Base-by-base conservation (phyloP, 495 filamentous ascomycete species). In the Penicillium robsamsonii region DNA sequence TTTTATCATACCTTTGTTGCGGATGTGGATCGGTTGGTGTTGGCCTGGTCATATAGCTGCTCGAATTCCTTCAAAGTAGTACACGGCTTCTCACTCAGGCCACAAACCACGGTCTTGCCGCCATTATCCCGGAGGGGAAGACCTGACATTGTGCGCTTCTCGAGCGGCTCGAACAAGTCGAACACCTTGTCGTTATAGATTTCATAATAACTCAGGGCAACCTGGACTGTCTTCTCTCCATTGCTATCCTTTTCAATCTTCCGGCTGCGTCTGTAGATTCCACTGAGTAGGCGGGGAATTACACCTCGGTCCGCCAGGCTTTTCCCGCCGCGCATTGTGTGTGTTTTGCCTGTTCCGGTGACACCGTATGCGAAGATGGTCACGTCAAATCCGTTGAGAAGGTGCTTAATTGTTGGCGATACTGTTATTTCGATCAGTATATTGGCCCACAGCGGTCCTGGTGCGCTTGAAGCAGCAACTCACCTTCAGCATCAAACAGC, bases 121-220 rank as follows among this genome's bases (percentile, higher is more conserved):
- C 91, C 90, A 60, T 91, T 88, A 59, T 97, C 91, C n/a, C 94
- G 83, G 2, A 98, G 81, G 4, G 90, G 90, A 35, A 98, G 75
- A 0, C 94, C 94, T 0, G 92, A 83, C 3, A 88, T 71, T 0
- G 91, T 93, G 13, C 94, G 86, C 73, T 92, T 96, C 65, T 97
- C 92, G 3, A 91, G 90, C 1, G 92, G 73, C 67, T 96, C 89
- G 56, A 98, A 93, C 27, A 98, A 74, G 68, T 98, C 94, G 63
- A 85, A 96, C 6, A 98, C 92, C 69, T 90, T 91, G 71, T 94
- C 90, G 68, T 97, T 97, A 74, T 98, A 98, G 50, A 98, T 97
- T 65, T 98, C 94, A 74, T 96, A 98, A 74, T 98, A 98, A 38
- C 88, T 93, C 64, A 98, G 83, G 13, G 85, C 80, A 9, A 96